Base-by-base conservation (phyloP, 306 rosid species). In the Medicago lupulina region DNA sequence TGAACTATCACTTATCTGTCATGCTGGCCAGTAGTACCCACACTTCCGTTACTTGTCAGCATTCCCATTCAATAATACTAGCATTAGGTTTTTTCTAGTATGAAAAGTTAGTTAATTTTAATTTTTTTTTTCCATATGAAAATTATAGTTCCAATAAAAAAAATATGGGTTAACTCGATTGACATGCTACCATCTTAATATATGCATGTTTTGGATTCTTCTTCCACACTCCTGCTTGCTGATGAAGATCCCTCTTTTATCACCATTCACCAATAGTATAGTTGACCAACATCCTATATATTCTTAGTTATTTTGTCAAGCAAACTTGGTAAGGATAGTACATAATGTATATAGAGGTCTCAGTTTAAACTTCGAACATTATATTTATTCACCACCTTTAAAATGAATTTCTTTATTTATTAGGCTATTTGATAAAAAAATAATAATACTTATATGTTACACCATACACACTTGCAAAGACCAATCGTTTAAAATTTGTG, bases 1-100 rank as follows among this genome's bases (percentile, higher is more conserved):
- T 74, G 76, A 78, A 51, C 74, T 21, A 68, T 68, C 69, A 57
- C 76, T 19, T 65, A 71, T 63, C 84, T 79, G 86, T 46, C 81
- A 70, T 31, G 67, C 61, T 77, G 53, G 74, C 62, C 25, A 55
- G 21, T 34, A 60, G 12, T 11, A 21, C 72, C 76, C 67, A 76
- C 67, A 76, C 71, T 58, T 47, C 57, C 62, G 64, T 68, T 59
- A 21, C 72, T 70, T 75, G 76, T 63, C 78, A 70, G 47, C 78
- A 79, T 15, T 17, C 25, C 12, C 55, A 13, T 67, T 69, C 71
- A 79, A 83, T 79, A 28, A 62, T 69, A 31, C 50, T 68, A 34
- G n/a, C 38, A 60, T 34, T 28, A n/a, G 28, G 10, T 40, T 41
- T 51, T 67, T 25, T 16, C 13, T 73, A 38, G 7, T 65, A 9